Percentiles rank a stretch among this genome's conserved stretches.
These are phyloP conservation scores for Platanthera guangdongensis DNA, from an alignment of 106 monocot genomes.

Conservation along the genomic window DNA sequence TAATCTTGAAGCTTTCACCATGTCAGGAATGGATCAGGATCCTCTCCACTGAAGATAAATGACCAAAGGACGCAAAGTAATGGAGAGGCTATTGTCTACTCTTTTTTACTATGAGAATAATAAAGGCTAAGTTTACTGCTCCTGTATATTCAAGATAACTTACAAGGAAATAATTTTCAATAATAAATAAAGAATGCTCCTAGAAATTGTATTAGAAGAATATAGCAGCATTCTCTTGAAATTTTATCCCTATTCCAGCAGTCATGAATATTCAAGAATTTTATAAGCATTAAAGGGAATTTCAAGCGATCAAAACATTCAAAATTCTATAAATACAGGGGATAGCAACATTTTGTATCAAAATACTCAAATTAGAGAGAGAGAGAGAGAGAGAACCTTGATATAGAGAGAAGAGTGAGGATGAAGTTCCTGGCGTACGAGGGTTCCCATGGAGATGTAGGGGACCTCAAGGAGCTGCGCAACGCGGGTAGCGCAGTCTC, in stretches of 20 bases:
- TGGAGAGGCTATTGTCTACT: too few species aligned
- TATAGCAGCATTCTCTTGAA: neutral
- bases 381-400: conserved; percentile 36
- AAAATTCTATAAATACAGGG: neutral
- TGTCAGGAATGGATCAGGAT: too few species aligned
- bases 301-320: neutral
- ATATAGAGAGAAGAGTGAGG: conserved; percentile 70
- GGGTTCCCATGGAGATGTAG: conserved; percentile 89
- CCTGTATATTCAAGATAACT: neutral
- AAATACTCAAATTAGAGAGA: neutral
- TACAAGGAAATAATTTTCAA: neutral
- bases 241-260: neutral
- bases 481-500: conserved; percentile 55
- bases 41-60: too few species aligned
- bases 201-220: neutral
- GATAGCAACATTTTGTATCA: neutral
- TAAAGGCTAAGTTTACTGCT: too few species aligned
- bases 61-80: too few species aligned
- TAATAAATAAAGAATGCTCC: neutral
- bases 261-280: neutral
- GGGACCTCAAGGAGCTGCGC: conserved; percentile 75
- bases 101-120: too few species aligned
- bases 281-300: neutral
- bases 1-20: too few species aligned
- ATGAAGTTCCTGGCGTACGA: conserved; percentile 80